A percentile compares a stretch with the other conserved stretches of the same genome.
These are phyloP conservation scores for Chimonanthus praecox DNA, from an alignment of 164 flowering plant species.

Conservation along the genomic window DNA sequence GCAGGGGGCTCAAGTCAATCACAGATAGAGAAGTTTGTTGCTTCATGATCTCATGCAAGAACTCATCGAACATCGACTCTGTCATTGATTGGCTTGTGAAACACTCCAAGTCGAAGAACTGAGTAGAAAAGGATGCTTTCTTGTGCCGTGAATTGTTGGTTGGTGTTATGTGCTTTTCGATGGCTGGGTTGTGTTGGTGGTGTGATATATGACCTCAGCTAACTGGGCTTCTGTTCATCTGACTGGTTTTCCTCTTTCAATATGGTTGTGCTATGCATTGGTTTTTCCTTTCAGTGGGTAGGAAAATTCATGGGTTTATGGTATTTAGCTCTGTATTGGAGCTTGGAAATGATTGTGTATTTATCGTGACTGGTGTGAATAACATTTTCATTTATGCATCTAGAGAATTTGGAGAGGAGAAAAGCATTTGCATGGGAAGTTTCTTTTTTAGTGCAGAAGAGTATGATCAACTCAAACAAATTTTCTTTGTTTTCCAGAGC, in stretches of 20 bases:
- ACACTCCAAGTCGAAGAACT: slow-evolving; percentile 52
- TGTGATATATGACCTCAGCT: not conserved
- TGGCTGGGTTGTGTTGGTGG: not conserved
- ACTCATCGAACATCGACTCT: slow-evolving; percentile 45
- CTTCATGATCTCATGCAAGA: slow-evolving; percentile 54
- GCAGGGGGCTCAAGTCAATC: slow-evolving; percentile 44
- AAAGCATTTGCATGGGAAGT: not conserved
- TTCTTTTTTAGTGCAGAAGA: no score
- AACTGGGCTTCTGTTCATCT: not conserved
- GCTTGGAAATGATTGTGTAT: slow-evolving; percentile 2
- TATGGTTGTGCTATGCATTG: not conserved
- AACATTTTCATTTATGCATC: slow-evolving; percentile 4
- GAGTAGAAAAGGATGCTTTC: slow-evolving; percentile 7
- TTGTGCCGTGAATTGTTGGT: not conserved
- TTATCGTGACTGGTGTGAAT: slow-evolving; percentile 6
- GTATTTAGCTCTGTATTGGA: slow-evolving; percentile 1
- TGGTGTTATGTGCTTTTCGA: not conserved
- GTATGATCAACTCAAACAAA: no score
- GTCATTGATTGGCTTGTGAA: slow-evolving; percentile 52
- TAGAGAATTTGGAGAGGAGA: no score
- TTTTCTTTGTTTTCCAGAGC: no score
- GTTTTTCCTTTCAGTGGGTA: not conserved
- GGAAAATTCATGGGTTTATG: not conserved
- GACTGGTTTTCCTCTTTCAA: not conserved
- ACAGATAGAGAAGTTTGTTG: slow-evolving; percentile 47